Evolutionary conservation across 331 rosid genomes (phyloP), one percentile per base, ranked within the genome.

Genomic region (Acacia pycnantha): DNA sequence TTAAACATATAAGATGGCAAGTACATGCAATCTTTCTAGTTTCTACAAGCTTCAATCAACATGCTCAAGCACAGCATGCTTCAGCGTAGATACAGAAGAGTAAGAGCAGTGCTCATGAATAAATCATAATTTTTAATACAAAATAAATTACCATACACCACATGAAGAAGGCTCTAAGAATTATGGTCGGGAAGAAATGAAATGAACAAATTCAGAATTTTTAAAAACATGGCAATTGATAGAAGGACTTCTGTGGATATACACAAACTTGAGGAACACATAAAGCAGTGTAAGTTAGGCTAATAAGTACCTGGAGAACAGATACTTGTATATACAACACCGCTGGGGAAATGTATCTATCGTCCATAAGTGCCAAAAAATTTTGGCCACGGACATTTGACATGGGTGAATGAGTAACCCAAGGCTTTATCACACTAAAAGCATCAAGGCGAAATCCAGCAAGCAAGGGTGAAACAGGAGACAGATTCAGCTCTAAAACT

Each of bases 381-480:
- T 62, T 87, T 86, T 86, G 82, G 81, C 58, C 71, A 41, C n/a
- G 82, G 77, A 81, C 82, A 85, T 93, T 86, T 41, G 91, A 87
- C 69, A 82, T 71, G 58, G 97, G 99, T 48, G 99, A 94, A 91
- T 94, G 99, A 78, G 90, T 90, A 82, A 92, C 93, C 83, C 93
- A 92, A 81, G 97, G 97, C 89, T 90, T 96, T 84, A 96, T 92
- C 72, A 95, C 95, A 58, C 92, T 84, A 58, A 88, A 91, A 87
- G 93, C 94, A 79, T 96, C 99, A 77, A 96, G 82, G 70, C 99
- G 98, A 85, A 96, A 96, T 67, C 99, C 99, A 33, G 95, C 93
- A 83, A 92, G 90, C 85, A 71, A 67, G 74, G 97, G 98, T 43
- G 97, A 94, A 79, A 85, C 86, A 54, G 90, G 91, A 76, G 97